Evolutionary conservation across 345 rosid species (phyloP).

Genomic region (Hibiscus trionum): DNA sequence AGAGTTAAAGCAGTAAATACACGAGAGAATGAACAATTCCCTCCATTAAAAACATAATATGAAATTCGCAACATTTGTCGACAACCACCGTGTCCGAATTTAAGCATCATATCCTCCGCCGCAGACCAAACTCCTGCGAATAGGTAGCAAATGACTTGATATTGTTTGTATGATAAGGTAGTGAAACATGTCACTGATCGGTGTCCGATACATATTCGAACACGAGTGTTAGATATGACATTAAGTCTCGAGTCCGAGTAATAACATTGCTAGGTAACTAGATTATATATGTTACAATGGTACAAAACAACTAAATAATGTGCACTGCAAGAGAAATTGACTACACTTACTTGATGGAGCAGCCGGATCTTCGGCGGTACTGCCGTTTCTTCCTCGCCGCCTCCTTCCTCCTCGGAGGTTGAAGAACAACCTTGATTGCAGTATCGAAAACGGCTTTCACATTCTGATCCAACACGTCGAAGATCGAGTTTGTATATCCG

Average conservation of each 20-base stretch:
- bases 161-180: too few species aligned
- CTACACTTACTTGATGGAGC: constrained; percentile 64
- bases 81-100: background rate
- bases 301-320: background rate
- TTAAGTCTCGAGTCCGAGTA: too few species aligned
- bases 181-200: too few species aligned
- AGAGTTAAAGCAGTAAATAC: background rate
- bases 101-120: background rate
- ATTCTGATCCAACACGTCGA: constrained; percentile 40
- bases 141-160: too few species aligned
- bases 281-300: too few species aligned
- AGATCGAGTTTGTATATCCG: background rate
- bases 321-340: background rate
- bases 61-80: too few species aligned
- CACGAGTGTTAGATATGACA: too few species aligned
- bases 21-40: constrained; percentile 9
- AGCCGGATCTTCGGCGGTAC: constrained; percentile 46
- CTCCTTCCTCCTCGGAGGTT: constrained; percentile 88
- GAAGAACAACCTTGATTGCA: constrained; percentile 93
- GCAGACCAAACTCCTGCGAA: constrained; percentile 8
- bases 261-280: too few species aligned
- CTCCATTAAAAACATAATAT: background rate
- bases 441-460: constrained; percentile 93
- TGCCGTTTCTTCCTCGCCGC: constrained; percentile 52
- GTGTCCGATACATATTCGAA: too few species aligned